phyloP scores from a whole-genome alignment of 1,139 yeast genomes.

The Suhomyces bolitotheri region DNA sequence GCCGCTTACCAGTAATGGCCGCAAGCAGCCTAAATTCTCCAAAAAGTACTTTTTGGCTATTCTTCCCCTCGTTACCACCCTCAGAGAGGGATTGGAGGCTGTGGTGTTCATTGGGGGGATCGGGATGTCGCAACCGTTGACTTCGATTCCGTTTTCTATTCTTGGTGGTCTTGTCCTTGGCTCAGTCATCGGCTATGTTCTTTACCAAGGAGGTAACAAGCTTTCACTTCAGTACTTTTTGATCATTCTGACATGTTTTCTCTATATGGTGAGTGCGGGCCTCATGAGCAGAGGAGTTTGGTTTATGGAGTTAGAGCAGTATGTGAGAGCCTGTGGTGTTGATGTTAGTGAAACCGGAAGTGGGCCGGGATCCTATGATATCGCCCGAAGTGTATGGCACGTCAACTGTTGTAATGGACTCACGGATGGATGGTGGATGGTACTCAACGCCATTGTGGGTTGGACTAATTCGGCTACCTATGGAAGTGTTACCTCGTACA shows the following conservation, averaged over 20 bases:
- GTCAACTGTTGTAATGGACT: conserved; percentile 51
- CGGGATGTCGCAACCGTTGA: conserved; percentile 41
- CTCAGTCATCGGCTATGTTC: conserved; percentile 33
- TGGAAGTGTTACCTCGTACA: conserved; percentile 44
- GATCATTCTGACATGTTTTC: conserved; percentile 41
- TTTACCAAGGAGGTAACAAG: conserved; percentile 45
- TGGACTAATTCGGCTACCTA: conserved; percentile 54
- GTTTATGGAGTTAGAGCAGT: conserved; percentile 46
- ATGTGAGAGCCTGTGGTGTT: conserved; percentile 42
- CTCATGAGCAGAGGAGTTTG: conserved; percentile 49
- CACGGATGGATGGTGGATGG: conserved; percentile 52
- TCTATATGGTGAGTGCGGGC: conserved; percentile 49
- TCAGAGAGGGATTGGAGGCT: conserved; percentile 51
- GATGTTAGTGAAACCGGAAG: conserved; percentile 51
- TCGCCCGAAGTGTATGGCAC: conserved; percentile 46
- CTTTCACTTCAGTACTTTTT: conserved; percentile 45
- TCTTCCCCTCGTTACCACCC: conserved; percentile 48
- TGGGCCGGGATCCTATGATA: conserved; percentile 51
- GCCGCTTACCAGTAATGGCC: conserved; percentile 14
- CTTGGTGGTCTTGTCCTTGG: conserved; percentile 38
- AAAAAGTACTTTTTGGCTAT: conserved; percentile 43
- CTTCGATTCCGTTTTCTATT: conserved; percentile 42
- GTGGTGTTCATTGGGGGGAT: conserved; percentile 51
- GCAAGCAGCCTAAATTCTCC: conserved; percentile 16
- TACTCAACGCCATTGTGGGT: conserved; percentile 46